These are phyloP conservation scores for Cenococcum geophilum DNA, from an alignment of 495 filamentous ascomycete genomes.

Conservation along the genomic window DNA sequence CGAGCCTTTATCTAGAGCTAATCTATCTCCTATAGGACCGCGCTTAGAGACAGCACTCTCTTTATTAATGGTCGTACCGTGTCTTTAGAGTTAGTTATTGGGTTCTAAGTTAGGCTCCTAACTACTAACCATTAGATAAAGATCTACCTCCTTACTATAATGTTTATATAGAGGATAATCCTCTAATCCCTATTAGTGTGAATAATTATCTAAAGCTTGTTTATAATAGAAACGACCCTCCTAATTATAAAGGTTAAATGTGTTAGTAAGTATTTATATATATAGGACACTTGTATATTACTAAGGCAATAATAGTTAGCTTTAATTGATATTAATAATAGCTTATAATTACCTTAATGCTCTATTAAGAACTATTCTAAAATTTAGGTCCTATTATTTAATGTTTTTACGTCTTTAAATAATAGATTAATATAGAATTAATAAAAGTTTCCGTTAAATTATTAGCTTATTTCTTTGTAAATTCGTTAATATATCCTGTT, in stretches of 20 bases:
- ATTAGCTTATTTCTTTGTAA: too few species aligned
- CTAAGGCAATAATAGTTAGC: neutral
- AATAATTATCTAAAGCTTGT: neutral
- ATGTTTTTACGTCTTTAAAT: neutral
- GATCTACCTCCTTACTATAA: too few species aligned
- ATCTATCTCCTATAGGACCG: neutral
- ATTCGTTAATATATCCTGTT: too few species aligned
- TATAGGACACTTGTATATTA: neutral
- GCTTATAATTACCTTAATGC: neutral
- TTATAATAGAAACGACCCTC: neutral
- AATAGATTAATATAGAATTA: neutral
- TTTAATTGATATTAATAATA: neutral
- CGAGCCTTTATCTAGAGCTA: neutral
- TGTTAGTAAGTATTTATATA: neutral
- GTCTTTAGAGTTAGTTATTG: too few species aligned
- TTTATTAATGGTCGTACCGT: too few species aligned
- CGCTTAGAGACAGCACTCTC: neutral
- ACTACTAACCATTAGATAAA: too few species aligned
- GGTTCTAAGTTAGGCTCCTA: too few species aligned
- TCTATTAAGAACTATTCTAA: neutral
- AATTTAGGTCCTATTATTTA: neutral
- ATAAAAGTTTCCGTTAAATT: neutral
- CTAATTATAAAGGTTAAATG: neutral
- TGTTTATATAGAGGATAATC: too few species aligned
- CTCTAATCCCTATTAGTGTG: neutral